Evolutionary conservation across 2,329 filamentous ascomycete species (phyloP).

Genomic region (Graphilbum sp.): DNA sequence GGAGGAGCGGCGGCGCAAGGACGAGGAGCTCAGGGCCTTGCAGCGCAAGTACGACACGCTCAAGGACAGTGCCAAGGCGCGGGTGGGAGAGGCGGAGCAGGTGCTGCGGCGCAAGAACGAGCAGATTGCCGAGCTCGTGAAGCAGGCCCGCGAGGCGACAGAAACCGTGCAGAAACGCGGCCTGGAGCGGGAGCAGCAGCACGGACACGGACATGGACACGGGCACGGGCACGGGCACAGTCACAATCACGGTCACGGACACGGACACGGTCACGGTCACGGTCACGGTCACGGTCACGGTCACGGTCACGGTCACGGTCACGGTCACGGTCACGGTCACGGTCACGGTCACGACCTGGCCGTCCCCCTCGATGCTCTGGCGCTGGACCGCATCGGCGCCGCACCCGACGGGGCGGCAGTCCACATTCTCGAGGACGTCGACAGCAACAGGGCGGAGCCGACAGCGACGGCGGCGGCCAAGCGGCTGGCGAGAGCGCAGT

Average conservation of each 20-base stretch:
- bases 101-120: slow-evolving; percentile 39
- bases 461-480: neutral
- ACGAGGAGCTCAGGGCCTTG: slow-evolving; percentile 33
- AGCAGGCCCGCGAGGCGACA: neutral
- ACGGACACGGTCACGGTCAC: too few relatives aligned
- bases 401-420: neutral
- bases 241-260: too few relatives aligned
- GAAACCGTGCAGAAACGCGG: neutral
- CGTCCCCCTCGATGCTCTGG: too few relatives aligned
- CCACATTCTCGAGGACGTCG: slow-evolving; percentile 3
- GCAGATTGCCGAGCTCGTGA: slow-evolving; percentile 37
- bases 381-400: too few relatives aligned
- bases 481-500: neutral
- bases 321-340: too few relatives aligned
- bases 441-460: neutral
- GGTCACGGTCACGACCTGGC: too few relatives aligned
- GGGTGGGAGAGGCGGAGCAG: slow-evolving; percentile 36
- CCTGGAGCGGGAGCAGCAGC: neutral
- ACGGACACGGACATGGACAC: too few relatives aligned
- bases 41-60: slow-evolving; percentile 31
- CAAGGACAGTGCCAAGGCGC: slow-evolving; percentile 34
- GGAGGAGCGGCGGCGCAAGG: slow-evolving; percentile 20
- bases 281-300: too few relatives aligned
- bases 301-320: too few relatives aligned
- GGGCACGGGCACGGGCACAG: too few relatives aligned